Evolutionary conservation across 768 basidiomycete species (phyloP), one percentile per base, ranked within the genome.

Genomic region (Pisolithus sp.): DNA sequence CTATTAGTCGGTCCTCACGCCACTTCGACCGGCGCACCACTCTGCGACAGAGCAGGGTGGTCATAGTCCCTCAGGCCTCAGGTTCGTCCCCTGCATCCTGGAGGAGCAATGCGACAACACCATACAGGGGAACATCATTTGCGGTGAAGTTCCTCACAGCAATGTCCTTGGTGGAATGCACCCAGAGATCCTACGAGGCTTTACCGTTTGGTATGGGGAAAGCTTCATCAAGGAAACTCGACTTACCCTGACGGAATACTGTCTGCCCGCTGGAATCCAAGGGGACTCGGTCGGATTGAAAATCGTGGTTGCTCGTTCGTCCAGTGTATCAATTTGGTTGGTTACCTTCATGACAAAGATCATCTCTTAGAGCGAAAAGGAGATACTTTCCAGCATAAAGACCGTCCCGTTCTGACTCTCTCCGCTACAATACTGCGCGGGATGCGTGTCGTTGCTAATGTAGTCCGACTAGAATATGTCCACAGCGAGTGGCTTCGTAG

Each of bases 361-460:
- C n/a, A 38, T 34, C 12, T 34, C 31, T 3, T 0, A 9, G 0
- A 18, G 31, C 10, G 10, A 46, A 43, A 39, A 20, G 7, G 21
- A 36, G 28, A 34, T 17, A 44, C 76, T 52, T 55, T 83, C 83
- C 26, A 85, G 71, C 84, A 86, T 85, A 59, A 86, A 71, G 0
- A 85, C 71, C 1, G 80, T 80, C 46, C 84, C 84, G 46, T 84
- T 80, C 62, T 82, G 70, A 50, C 77, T 79, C 57, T 77, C 71
- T 4, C 84, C 84, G 54, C 81, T 83, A 83, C 84, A 86, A 61
- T 79, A 86, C 54, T 82, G 78, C 15, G 84, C 81, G 1, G 84
- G 84, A 59, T 79, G 76, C 0, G 75, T 76, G 28, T 56, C 63
- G 51, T 71, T 69, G 51, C 66, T 70, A 34, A 66, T 66, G 58